Base-by-base conservation (phyloP, 2,329 filamentous ascomycete species). In the Phaeosphaeriaceae sp. region DNA sequence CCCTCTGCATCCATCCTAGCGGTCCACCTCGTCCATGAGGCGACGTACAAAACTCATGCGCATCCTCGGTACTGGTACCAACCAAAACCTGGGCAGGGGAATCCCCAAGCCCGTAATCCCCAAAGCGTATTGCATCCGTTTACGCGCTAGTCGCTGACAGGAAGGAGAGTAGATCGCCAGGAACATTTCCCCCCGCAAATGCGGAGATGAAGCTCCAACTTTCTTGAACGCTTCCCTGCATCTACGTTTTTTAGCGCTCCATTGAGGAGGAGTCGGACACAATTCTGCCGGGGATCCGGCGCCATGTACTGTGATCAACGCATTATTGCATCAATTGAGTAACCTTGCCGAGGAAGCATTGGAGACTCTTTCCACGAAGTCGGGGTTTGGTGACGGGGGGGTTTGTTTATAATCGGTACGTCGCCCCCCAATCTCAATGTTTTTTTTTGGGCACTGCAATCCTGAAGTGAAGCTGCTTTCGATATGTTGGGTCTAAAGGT, bases 231-330 rank as follows among this genome's bases (percentile, higher is more conserved):
- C 21, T 50, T 50, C 42, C 52, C 44, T 53, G 42, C 52, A 58
- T 38, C 29, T 13, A 29, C 38, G 39, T 33, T 42, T n/a, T n/a
- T n/a, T n/a, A n/a, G n/a, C n/a, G n/a, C n/a, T n/a, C n/a, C n/a
- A n/a, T n/a, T n/a, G 46, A 42, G 46, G 35, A 57, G 49, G 36
- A 36, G 49, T 58, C 62, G 62, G 60, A 50, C 56, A 52, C 41
- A 40, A 64, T 60, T 64, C 30, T 50, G 45, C 62, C 62, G 62
- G 54, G 42, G 37, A 33, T 26, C 59, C 57, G 61, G 51, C 46
- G 30, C 47, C 33, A 53, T 48, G 39, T 46, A 34, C 50, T 29
- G 42, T 20, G 58, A 61, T 63, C 56, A 56, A 46, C 60, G 45
- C 32, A 28, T 23, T 50, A 23, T 18, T 43, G 48, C 46, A 42